Evolutionary conservation across 768 basidiomycete species (phyloP).

Genomic region (Xerocomellus amylosporus): DNA sequence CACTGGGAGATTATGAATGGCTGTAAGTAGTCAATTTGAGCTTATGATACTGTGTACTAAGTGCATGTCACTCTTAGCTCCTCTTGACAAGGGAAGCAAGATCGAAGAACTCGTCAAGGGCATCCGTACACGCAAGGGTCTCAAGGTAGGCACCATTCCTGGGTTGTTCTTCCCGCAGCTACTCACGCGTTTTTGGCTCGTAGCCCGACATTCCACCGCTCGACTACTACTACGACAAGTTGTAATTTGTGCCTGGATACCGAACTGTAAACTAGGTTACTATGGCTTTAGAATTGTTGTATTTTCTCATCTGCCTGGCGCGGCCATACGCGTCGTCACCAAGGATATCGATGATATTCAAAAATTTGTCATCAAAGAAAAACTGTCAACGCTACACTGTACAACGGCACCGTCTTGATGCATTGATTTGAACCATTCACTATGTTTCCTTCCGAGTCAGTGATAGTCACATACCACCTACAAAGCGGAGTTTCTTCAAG

Average conservation of each 20-base stretch:
- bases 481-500: not conserved
- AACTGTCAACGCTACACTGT: too few relatives aligned
- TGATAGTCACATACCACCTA: not conserved
- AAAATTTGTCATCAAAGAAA: not conserved
- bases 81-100: constrained; percentile 89
- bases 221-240: constrained; percentile 93
- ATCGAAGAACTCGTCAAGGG: constrained; percentile 76
- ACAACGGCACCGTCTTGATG: not conserved
- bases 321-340: too few relatives aligned
- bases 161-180: not conserved
- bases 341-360: not conserved
- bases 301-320: not conserved
- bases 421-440: too few relatives aligned
- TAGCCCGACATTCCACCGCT: constrained; percentile 86
- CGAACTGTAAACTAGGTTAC: constrained; percentile 6
- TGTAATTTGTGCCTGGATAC: constrained; percentile 41
- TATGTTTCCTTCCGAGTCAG: not conserved
- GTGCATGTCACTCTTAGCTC: constrained; percentile 38
- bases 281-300: constrained; percentile 6
- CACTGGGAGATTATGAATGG: constrained; percentile 88
- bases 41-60: not conserved
- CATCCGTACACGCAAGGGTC: constrained; percentile 93
- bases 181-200: constrained; percentile 13
- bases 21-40: constrained; percentile 45
- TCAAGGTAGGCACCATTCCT: constrained; percentile 57